Conservation (phyloP, 73 alveolate genomes). For the Durusdinium trenchii region DNA sequence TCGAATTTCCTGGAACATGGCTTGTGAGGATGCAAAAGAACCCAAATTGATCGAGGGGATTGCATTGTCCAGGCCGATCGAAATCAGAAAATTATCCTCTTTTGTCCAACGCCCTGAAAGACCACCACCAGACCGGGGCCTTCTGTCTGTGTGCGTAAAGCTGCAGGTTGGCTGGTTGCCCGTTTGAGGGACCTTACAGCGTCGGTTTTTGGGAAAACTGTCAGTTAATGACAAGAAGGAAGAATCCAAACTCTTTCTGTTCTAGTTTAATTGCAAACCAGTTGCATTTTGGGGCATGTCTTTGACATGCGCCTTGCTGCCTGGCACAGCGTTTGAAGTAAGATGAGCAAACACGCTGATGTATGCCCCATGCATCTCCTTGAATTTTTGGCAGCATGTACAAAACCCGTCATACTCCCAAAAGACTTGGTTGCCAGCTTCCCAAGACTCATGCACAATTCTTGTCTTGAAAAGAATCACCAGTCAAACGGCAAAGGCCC, state of each 20-base stretch:
- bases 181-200: background rate
- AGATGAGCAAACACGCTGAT: background rate
- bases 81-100: background rate
- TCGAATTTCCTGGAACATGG: background rate
- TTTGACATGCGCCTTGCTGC: slow-evolving; percentile 38
- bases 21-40: background rate
- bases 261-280: background rate
- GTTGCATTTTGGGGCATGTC: slow-evolving; percentile 54
- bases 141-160: background rate
- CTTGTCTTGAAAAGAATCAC: no score
- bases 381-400: background rate
- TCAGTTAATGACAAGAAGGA: background rate
- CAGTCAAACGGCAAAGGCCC: background rate
- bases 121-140: background rate
- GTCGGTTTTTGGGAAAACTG: background rate
- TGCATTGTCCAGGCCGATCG: background rate
- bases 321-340: background rate
- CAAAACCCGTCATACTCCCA: background rate
- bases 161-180: slow-evolving; percentile 43
- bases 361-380: background rate
- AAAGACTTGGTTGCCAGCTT: background rate
- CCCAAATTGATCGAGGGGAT: background rate
- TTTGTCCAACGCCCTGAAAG: background rate
- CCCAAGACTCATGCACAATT: no score
- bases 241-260: background rate